Percentiles rank a stretch among this genome's conserved stretches.
Conservation (phyloP, 192 early-diverging fungal species). For the Umbelopsis isabellina region DNA sequence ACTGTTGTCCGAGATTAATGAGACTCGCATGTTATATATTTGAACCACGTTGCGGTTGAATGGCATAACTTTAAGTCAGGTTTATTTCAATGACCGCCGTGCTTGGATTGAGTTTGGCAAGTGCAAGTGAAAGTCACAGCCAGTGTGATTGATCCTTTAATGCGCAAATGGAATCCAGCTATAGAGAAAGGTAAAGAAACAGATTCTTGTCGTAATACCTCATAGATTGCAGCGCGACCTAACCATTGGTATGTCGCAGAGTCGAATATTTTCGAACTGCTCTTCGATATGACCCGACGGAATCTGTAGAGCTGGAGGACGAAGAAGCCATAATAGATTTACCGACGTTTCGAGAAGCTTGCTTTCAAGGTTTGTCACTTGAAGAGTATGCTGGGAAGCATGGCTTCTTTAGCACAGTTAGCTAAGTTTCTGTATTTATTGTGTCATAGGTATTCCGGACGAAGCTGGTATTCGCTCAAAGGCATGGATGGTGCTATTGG, state of each 20-base stretch:
- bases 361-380: conserved; percentile 53
- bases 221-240: not conserved
- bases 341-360: conserved; percentile 55
- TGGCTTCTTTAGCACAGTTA: not conserved
- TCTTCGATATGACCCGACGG: not conserved
- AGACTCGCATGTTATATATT: too few relatives aligned
- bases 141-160: not conserved
- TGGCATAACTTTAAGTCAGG: too few relatives aligned
- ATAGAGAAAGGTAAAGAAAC: conserved; percentile 39
- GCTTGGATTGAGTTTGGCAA: not conserved
- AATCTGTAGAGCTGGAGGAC: not conserved
- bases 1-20: too few relatives aligned
- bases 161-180: conserved; percentile 29
- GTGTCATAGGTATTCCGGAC: conserved; percentile 69
- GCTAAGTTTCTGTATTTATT: not conserved
- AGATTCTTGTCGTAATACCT: not conserved
- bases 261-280: conserved; percentile 30
- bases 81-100: too few relatives aligned
- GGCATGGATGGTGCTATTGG: conserved; percentile 73
- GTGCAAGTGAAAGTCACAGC: not conserved
- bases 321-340: conserved; percentile 45
- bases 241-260: conserved; percentile 9
- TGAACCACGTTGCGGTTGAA: too few relatives aligned
- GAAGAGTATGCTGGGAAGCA: not conserved
- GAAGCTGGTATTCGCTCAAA: conserved; percentile 58